These are phyloP conservation scores for Candida silvicultrix DNA, from an alignment of 805 yeast species.

Conservation along the genomic window DNA sequence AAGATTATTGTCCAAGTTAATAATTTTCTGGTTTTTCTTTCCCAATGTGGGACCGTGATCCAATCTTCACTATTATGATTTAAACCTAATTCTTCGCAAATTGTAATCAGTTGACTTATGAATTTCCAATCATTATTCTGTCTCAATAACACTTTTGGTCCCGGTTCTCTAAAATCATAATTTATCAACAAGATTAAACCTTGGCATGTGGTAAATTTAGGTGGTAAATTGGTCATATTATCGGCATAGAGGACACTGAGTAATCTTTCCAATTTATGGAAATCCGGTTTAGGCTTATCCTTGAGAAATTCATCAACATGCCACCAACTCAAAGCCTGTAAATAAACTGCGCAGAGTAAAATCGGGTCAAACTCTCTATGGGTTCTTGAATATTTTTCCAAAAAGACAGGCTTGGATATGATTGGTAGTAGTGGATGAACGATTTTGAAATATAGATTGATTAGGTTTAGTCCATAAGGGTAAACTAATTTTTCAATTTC, in stretches of 20 bases:
- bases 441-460: conserved; percentile 19
- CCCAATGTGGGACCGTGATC: conserved; percentile 23
- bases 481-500: conserved; percentile 22
- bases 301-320: conserved; percentile 12
- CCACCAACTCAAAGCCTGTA: conserved; percentile 23
- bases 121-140: conserved; percentile 17
- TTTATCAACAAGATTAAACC: conserved; percentile 30
- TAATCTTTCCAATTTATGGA: conserved; percentile 20
- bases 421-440: conserved; percentile 24
- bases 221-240: conserved; percentile 19
- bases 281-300: conserved; percentile 12
- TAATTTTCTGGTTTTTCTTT: conserved; percentile 20
- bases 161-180: conserved; percentile 11
- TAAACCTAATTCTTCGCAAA: conserved; percentile 23
- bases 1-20: conserved; percentile 20
- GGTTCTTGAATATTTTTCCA: conserved; percentile 23
- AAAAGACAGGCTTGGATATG: conserved; percentile 18
- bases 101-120: conserved; percentile 15
- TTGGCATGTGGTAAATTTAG: conserved; percentile 31
- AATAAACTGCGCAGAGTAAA: conserved; percentile 20
- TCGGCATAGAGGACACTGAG: conserved; percentile 22
- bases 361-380: conserved; percentile 26
- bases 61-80: conserved; percentile 20
- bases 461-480: conserved; percentile 15
- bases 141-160: conserved; percentile 4